These are phyloP conservation scores for Escovopsis sp. DNA, from an alignment of 2,329 filamentous ascomycete genomes.

Conservation along the genomic window DNA sequence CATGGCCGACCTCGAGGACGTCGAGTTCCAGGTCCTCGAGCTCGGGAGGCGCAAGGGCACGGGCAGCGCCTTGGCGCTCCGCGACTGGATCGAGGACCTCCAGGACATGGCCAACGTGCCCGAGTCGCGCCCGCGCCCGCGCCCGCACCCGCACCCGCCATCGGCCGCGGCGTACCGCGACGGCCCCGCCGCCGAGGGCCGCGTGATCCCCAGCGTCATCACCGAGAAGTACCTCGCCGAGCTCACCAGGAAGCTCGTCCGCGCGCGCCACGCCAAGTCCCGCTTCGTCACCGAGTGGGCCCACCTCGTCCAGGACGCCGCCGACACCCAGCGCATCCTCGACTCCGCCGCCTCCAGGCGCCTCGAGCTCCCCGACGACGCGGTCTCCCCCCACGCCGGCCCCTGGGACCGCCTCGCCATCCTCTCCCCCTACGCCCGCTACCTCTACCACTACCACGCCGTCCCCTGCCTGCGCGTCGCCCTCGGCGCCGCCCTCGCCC, in stretches of 20 bases:
- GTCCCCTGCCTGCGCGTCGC: conserved; percentile 53
- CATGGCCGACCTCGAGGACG: conserved; percentile 59
- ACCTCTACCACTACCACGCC: conserved; percentile 59
- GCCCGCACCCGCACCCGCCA: too few species aligned
- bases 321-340: conserved; percentile 64
- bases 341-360: conserved; percentile 70
- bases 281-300: conserved; percentile 82
- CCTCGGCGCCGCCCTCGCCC: conserved; percentile 51
- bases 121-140: conserved; percentile 38
- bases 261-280: conserved; percentile 69
- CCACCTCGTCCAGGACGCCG: conserved; percentile 57
- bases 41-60: conserved; percentile 61
- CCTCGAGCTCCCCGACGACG: conserved; percentile 51
- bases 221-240: conserved; percentile 90
- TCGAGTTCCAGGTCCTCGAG: conserved; percentile 69
- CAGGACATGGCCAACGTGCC: conserved; percentile 60
- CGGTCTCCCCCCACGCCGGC: conserved; percentile 38
- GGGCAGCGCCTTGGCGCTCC: conserved; percentile 58
- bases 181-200: conserved; percentile 25
- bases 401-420: conserved; percentile 41
- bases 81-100: conserved; percentile 93
- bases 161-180: conserved; percentile 17
- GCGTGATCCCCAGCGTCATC: conserved; percentile 61
- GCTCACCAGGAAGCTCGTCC: conserved; percentile 64
- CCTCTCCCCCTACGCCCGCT: conserved; percentile 69